Percentiles rank a stretch among this genome's conserved stretches.
Conservation (phyloP, 768 basidiomycete genomes). For the Suillus sp. region DNA sequence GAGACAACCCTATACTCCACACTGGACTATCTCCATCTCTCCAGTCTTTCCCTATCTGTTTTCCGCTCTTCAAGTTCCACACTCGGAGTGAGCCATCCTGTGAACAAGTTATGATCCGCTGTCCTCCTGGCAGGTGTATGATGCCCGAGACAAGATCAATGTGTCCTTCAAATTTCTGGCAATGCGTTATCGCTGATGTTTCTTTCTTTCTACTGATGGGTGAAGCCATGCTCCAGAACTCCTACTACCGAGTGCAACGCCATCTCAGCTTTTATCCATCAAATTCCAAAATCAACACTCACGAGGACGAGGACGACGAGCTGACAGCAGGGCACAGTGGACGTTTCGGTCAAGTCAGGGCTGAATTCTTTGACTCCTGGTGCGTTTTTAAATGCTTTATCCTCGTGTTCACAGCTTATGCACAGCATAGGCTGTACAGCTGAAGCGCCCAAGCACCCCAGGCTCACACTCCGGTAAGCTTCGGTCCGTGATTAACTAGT, state of each 20-base stretch:
- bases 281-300: not conserved
- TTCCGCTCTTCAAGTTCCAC: not conserved
- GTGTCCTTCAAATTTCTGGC: not conserved
- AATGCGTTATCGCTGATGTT: not conserved
- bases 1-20: not conserved
- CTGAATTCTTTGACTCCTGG: not conserved
- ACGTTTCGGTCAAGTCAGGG: not conserved
- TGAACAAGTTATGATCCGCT: not conserved
- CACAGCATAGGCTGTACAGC: not conserved
- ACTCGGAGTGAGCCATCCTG: not conserved
- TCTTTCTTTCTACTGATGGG: not conserved
- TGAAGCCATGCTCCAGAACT: not conserved
- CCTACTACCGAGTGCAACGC: not conserved
- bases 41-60: not conserved
- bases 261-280: not conserved
- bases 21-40: not conserved
- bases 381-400: not conserved
- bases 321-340: not conserved
- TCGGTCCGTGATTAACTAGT: not conserved
- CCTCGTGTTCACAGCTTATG: not conserved
- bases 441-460: not conserved
- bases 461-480: not conserved
- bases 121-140: not conserved
- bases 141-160: rapidly evolving
- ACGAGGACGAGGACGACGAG: not conserved